These are phyloP conservation scores for Dioscorea cayenensis DNA, from an alignment of 116 monocot genomes.

Conservation along the genomic window DNA sequence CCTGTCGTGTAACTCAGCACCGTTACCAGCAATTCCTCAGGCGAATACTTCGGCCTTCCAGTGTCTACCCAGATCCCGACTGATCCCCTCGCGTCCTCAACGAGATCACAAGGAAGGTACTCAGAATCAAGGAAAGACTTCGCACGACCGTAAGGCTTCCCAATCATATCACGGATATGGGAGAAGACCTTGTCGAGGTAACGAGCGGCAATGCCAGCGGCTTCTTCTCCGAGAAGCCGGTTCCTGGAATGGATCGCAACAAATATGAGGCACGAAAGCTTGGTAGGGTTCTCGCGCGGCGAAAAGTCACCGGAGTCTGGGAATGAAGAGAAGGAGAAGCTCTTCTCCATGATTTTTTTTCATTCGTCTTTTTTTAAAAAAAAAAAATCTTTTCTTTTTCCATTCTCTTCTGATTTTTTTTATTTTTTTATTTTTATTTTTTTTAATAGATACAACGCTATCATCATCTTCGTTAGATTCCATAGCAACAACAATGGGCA, in stretches of 20 bases:
- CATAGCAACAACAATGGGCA: no score
- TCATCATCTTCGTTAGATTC: no score
- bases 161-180: conserved; percentile 67
- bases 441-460: no score
- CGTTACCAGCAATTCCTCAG: conserved; percentile 90
- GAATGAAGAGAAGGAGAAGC: no score
- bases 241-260: conserved; percentile 64
- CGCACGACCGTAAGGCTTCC: conserved; percentile 46
- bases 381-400: no score
- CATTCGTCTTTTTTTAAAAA: no score
- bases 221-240: conserved; percentile 90
- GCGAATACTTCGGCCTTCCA: conserved; percentile 52
- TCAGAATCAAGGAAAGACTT: conserved; percentile 31
- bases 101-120: conserved; percentile 80
- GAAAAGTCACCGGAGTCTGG: no score
- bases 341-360: no score
- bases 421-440: no score
- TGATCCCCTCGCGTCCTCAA: conserved; percentile 69
- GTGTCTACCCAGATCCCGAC: conserved; percentile 55
- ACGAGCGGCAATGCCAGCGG: conserved; percentile 78
- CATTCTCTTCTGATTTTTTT: no score
- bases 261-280: no score
- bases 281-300: no score
- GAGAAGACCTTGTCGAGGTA: conserved; percentile 87
- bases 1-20: conserved; percentile 51